These are phyloP conservation scores for Mycena citricolor DNA, from an alignment of 1,284 basidiomycete genomes.

Conservation along the genomic window DNA sequence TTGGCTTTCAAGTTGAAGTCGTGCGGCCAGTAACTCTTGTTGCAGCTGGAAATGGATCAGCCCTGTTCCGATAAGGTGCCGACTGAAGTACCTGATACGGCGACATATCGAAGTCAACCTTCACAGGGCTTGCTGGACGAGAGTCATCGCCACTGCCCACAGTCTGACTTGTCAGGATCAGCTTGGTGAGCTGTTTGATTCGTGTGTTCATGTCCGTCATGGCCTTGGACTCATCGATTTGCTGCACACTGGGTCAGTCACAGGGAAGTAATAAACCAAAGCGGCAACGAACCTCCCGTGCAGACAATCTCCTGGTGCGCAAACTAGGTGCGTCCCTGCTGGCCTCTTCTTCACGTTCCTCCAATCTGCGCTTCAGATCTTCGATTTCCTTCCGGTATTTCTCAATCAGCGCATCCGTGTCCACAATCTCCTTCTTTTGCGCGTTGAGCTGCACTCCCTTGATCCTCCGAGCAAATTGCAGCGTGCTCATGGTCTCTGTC, in stretches of 20 bases:
- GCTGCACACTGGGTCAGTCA: conserved; percentile 40
- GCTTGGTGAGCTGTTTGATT: conserved; percentile 81
- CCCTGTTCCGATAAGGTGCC: conserved; percentile 1
- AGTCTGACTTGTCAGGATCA: conserved; percentile 83
- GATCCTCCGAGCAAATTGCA: conserved; percentile 87
- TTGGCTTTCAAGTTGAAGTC: conserved; percentile 74
- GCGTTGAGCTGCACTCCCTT: conserved; percentile 86
- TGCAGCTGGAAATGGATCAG: conserved; percentile 65
- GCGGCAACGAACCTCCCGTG: conserved; percentile 55
- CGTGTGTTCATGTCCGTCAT: conserved; percentile 80
- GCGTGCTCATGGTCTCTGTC: conserved; percentile 79
- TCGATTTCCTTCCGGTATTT: conserved; percentile 91
- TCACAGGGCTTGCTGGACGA: conserved; percentile 74
- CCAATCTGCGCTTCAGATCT: conserved; percentile 69
- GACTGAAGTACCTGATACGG: conserved; percentile 64
- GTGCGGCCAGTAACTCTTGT: conserved; percentile 79
- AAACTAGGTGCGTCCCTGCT: conserved; percentile 29
- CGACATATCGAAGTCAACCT: conserved; percentile 83
- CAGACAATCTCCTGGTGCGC: conserved; percentile 61
- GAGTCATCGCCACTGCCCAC: conserved; percentile 69
- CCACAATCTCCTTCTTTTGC: conserved; percentile 89
- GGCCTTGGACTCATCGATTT: conserved; percentile 76
- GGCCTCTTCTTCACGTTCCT: conserved; percentile 62
- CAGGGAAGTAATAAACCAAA: not conserved
- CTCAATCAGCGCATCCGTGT: conserved; percentile 89